Percentiles rank a stretch among this genome's conserved stretches.
Evolutionary conservation across 805 yeast species (phyloP).

Genomic region (Pichia exigua): DNA sequence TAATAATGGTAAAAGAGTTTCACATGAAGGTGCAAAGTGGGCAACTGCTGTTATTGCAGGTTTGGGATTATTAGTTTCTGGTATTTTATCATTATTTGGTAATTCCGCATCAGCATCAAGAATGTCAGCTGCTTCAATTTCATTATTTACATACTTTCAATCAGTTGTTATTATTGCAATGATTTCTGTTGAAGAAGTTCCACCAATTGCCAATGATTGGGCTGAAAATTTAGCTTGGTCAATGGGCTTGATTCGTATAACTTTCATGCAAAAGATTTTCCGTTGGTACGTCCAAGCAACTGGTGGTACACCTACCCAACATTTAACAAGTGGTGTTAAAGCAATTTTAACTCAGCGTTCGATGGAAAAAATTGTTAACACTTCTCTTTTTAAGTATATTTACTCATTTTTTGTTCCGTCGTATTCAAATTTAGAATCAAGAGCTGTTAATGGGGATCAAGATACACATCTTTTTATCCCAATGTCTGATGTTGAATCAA

Average conservation of each 20-base stretch:
- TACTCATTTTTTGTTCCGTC: constrained; percentile 16
- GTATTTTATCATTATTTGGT: constrained; percentile 75
- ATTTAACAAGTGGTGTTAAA: constrained; percentile 51
- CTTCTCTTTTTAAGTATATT: constrained; percentile 15
- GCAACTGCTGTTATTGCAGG: constrained; percentile 90
- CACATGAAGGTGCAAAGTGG: constrained; percentile 83
- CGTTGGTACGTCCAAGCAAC: constrained; percentile 84
- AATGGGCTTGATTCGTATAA: constrained; percentile 75
- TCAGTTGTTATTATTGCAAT: constrained; percentile 75
- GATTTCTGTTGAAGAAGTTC: constrained; percentile 79
- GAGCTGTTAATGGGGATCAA: background rate
- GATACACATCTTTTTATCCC: constrained; percentile 6
- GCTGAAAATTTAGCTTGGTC: constrained; percentile 91
- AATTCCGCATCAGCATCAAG: constrained; percentile 86
- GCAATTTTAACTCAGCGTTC: constrained; percentile 69
- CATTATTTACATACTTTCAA: constrained; percentile 82
- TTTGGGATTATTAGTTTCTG: constrained; percentile 75
- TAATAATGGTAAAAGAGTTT: constrained; percentile 70
- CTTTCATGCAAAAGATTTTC: constrained; percentile 78
- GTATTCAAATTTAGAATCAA: background rate
- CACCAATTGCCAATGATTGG: constrained; percentile 93
- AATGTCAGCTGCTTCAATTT: constrained; percentile 77
- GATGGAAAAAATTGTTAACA: constrained; percentile 10
- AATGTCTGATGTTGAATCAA: constrained; percentile 38
- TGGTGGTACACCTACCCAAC: constrained; percentile 76